Percentiles rank a stretch among this genome's conserved stretches.
phyloP scores from a whole-genome alignment of 495 filamentous ascomycete species.

The Aspergillus panamensis region DNA sequence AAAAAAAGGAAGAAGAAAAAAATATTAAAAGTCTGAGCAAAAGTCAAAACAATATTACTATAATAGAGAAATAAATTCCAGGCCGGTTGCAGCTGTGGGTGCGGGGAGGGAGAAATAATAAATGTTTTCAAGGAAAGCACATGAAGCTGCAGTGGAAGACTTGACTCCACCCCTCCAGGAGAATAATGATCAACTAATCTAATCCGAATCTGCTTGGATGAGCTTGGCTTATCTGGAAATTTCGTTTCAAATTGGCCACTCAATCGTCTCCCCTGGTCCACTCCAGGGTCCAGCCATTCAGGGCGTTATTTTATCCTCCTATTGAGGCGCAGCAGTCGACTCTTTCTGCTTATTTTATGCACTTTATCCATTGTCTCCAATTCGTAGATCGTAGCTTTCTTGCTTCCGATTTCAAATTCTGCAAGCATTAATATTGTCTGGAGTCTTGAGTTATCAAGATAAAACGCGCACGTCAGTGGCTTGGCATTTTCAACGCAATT shows the following conservation, averaged over 20 bases:
- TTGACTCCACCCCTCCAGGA: neutral
- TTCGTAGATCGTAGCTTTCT: too few species aligned
- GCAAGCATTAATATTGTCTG: too few species aligned
- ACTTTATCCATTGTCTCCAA: too few species aligned
- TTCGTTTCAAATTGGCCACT: constrained; percentile 11
- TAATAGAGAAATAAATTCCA: neutral
- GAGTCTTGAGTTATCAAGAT: neutral
- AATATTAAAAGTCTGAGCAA: neutral
- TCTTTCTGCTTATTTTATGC: too few species aligned
- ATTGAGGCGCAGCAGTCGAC: too few species aligned
- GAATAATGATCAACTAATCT: neutral
- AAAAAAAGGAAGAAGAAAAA: neutral
- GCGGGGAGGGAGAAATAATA: neutral
- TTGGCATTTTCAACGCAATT: constrained; percentile 4
- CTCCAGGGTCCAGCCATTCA: constrained; percentile 3
- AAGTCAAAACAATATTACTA: neutral
- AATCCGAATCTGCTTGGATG: neutral
- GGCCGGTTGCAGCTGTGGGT: neutral
- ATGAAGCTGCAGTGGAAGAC: neutral
- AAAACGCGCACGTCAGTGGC: neutral
- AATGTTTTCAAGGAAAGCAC: neutral
- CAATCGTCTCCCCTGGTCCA: constrained; percentile 3
- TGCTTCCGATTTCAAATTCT: too few species aligned
- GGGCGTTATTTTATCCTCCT: neutral
- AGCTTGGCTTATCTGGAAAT: neutral